Conservation (phyloP, 257 asterid genomes). For the Solanum medicagineum region DNA sequence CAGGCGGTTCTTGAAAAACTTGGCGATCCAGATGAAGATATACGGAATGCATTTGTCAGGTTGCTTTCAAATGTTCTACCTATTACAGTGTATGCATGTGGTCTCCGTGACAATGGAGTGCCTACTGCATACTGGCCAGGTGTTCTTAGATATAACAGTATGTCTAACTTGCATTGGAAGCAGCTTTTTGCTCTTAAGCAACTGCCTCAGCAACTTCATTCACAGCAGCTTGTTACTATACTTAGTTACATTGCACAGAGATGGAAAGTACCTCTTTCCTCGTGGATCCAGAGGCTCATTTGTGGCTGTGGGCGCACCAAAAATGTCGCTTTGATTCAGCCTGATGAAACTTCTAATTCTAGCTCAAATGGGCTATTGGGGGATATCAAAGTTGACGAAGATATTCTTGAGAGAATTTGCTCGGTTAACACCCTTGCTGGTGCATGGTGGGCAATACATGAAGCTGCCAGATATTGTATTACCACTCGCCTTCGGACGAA, state of each 20-base stretch:
- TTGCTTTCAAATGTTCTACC: constrained; percentile 68
- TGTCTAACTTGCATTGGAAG: constrained; percentile 64
- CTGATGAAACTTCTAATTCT: constrained; percentile 46
- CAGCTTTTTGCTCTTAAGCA: constrained; percentile 82
- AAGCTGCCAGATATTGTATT: constrained; percentile 95
- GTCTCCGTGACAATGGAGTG: constrained; percentile 46
- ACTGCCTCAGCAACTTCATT: constrained; percentile 75
- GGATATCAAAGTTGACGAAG: constrained; percentile 65
- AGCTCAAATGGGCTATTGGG: constrained; percentile 53
- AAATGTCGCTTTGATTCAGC: constrained; percentile 29
- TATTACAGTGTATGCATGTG: constrained; percentile 50
- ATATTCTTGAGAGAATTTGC: constrained; percentile 59
- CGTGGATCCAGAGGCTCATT: constrained; percentile 89
- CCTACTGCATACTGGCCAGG: constrained; percentile 32
- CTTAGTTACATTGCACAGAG: constrained; percentile 93
- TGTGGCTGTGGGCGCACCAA: constrained; percentile 53
- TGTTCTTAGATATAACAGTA: constrained; percentile 24
- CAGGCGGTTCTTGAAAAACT: constrained; percentile 71
- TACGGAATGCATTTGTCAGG: constrained; percentile 50
- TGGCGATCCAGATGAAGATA: constrained; percentile 79
- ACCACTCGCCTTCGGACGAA: constrained; percentile 91
- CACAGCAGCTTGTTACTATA: constrained; percentile 88
- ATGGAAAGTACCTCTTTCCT: constrained; percentile 86
- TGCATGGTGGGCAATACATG: constrained; percentile 98
- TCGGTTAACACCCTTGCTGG: constrained; percentile 77